These are phyloP conservation scores for Lactarius sp. DNA, from an alignment of 768 basidiomycete species.

Conservation along the genomic window DNA sequence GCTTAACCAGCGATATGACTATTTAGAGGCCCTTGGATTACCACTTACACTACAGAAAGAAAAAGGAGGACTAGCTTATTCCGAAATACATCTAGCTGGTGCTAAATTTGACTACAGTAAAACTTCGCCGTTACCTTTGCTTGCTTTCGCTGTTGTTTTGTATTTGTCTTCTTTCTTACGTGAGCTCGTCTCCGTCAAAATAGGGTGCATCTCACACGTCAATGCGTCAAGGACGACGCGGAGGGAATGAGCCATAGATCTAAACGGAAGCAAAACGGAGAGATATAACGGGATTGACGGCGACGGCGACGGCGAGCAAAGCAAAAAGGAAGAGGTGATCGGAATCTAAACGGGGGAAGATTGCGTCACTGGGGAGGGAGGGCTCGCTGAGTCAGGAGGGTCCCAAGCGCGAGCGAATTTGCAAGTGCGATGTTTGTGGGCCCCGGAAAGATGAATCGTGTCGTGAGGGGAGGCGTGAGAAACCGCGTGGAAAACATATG, in stretches of 20 bases:
- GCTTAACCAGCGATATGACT: constrained; percentile 16
- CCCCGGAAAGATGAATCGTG: constrained; percentile 17
- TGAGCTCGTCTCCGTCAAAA: constrained; percentile 16
- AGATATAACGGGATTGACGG: constrained; percentile 1
- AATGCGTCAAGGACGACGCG: constrained; percentile 7
- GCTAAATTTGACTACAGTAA: not conserved
- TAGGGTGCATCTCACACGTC: constrained; percentile 7
- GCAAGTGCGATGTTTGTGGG: constrained; percentile 17
- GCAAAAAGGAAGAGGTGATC: constrained; percentile 23
- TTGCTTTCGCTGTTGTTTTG: constrained; percentile 7
- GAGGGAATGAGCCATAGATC: not conserved
- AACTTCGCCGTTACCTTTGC: constrained; percentile 1
- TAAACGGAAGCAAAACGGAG: constrained; percentile 17
- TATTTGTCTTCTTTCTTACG: constrained; percentile 9
- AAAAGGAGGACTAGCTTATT: constrained; percentile 13
- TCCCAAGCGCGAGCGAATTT: constrained; percentile 9
- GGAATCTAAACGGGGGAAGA: constrained; percentile 20
- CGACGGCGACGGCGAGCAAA: constrained; percentile 10
- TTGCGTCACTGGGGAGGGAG: constrained; percentile 20
- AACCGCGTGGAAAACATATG: constrained; percentile 13
- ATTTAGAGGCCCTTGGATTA: constrained; percentile 22
- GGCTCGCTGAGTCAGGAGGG: constrained; percentile 18
- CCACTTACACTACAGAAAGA: constrained; percentile 17
- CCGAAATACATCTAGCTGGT: constrained; percentile 10
- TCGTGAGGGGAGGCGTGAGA: constrained; percentile 23